These are phyloP conservation scores for Gossypium sturtianum DNA, from an alignment of 345 rosid genomes.

Conservation along the genomic window DNA sequence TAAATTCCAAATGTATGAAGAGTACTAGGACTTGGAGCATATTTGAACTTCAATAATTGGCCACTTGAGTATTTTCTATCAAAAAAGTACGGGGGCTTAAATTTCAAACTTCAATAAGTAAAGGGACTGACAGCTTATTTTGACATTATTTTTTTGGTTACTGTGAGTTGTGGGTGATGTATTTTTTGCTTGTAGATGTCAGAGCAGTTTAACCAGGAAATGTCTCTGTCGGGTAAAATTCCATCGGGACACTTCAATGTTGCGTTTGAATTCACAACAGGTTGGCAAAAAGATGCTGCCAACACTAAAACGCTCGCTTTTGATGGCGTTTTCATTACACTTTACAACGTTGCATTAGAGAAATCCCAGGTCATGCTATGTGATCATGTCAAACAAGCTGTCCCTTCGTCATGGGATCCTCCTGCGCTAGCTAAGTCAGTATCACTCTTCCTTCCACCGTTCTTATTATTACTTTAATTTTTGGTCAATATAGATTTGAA, in stretches of 20 bases:
- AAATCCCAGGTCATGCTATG: conserved; percentile 72
- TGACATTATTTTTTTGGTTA: background rate
- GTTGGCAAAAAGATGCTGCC: conserved; percentile 76
- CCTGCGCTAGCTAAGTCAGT: conserved; percentile 78
- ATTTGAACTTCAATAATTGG: no score
- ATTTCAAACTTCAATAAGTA: no score
- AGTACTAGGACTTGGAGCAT: no score
- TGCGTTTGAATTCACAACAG: conserved; percentile 47
- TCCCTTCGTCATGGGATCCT: conserved; percentile 89
- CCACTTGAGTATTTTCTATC: no score
- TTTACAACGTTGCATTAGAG: conserved; percentile 77
- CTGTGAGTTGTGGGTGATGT: background rate
- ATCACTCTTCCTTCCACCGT: background rate
- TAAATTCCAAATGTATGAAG: no score
- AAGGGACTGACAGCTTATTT: no score
- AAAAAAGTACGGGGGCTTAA: no score
- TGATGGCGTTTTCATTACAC: conserved; percentile 71
- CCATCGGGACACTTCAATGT: conserved; percentile 66
- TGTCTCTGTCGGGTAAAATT: conserved; percentile 62
- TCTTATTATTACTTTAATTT: background rate
- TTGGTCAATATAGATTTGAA: background rate
- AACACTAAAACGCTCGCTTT: conserved; percentile 61
- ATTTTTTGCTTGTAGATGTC: conserved; percentile 43
- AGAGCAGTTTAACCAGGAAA: conserved; percentile 69
- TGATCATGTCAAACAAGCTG: conserved; percentile 76